phyloP scores from a whole-genome alignment of 1,284 basidiomycete genomes.

The Peniophora sp. region DNA sequence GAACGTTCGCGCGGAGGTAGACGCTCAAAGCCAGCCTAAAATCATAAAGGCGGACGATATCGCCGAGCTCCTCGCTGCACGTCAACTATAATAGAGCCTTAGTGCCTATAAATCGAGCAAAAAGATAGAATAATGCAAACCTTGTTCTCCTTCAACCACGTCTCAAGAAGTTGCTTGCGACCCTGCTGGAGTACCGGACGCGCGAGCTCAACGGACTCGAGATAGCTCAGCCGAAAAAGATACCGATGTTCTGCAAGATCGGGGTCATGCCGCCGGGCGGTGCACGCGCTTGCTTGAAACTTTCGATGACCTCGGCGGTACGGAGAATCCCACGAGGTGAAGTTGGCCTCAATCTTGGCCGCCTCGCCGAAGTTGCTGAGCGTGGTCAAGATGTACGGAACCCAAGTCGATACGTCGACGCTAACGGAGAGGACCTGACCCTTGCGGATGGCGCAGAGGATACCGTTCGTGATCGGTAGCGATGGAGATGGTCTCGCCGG shows the following conservation, averaged over 20 bases:
- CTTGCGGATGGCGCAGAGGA: constrained; percentile 99
- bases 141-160: constrained; percentile 99
- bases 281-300: constrained; percentile 93
- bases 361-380: constrained; percentile 93
- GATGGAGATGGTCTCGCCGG: constrained; percentile 98
- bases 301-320: constrained; percentile 93
- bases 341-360: constrained; percentile 98
- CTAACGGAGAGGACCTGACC: constrained; percentile 97
- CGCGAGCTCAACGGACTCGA: constrained; percentile 94
- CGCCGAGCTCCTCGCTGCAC: constrained; percentile 97
- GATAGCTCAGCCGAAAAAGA: constrained; percentile 92
- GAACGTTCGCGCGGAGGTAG: constrained; percentile 96
- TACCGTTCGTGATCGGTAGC: constrained; percentile 95
- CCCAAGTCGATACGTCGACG: constrained; percentile 93
- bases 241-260: constrained; percentile 98
- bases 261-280: constrained; percentile 90
- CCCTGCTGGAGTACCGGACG: constrained; percentile 95
- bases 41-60: constrained; percentile 92
- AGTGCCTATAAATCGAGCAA: constrained; percentile 2
- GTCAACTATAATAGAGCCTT: constrained; percentile 61
- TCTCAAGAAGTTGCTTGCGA: constrained; percentile 95
- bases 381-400: constrained; percentile 91
- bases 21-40: constrained; percentile 99
- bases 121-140: constrained; percentile 28
- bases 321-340: constrained; percentile 73